Conservation (phyloP, 208 protist genomes). For the Leishmania tarentolae region DNA sequence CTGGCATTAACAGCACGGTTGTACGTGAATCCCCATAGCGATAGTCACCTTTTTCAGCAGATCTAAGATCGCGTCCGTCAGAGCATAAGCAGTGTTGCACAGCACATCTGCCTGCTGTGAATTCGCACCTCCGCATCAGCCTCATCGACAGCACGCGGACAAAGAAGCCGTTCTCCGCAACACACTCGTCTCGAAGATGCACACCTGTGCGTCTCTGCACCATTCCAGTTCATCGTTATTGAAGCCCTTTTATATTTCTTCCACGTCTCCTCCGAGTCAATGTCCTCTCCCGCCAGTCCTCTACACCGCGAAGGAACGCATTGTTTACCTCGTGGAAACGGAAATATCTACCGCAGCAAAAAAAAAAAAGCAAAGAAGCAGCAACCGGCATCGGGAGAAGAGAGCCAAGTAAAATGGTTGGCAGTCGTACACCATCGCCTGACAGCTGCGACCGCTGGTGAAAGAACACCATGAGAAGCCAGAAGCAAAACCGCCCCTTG, state of each 20-base stretch:
- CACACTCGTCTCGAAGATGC: conserved; percentile 43
- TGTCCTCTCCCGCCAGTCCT: background rate
- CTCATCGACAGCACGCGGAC: conserved; percentile 35
- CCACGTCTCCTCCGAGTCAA: background rate
- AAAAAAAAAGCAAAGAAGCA: background rate
- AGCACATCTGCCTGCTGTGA: conserved; percentile 60
- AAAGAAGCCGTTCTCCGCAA: conserved; percentile 58
- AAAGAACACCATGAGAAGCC: background rate
- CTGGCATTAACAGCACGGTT: conserved; percentile 44
- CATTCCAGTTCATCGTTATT: background rate
- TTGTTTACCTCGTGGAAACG: background rate
- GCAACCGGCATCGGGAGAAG: background rate
- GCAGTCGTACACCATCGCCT: background rate
- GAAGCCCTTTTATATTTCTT: background rate
- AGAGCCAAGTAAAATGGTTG: background rate
- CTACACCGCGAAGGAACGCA: background rate
- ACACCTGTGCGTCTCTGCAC: conserved; percentile 37
- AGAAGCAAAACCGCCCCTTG: background rate
- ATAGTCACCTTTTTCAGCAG: conserved; percentile 26
- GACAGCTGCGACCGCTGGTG: background rate
- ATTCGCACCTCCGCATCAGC: conserved; percentile 50
- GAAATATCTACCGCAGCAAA: background rate
- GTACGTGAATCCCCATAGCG: conserved; percentile 42
- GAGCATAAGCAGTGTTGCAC: conserved; percentile 15
- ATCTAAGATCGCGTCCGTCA: conserved; percentile 7